phyloP scores from a whole-genome alignment of 371 early-diverging fungal genomes.

The Lichtheimia ornata region DNA sequence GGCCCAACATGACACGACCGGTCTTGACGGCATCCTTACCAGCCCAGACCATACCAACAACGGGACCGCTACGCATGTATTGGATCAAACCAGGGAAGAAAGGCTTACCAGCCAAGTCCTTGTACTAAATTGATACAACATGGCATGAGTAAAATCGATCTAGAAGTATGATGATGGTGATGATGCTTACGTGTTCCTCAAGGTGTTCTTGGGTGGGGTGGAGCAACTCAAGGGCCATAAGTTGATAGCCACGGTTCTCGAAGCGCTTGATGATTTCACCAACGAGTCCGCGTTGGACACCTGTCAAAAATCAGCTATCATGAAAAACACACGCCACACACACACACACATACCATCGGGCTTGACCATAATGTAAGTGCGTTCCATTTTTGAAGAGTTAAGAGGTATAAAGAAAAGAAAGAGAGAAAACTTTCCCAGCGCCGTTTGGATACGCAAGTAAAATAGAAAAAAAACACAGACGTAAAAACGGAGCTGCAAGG shows the following conservation, averaged over 20 bases:
- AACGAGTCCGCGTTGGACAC: conserved; percentile 93
- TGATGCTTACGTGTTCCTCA: conserved; percentile 83
- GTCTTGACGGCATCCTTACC: conserved; percentile 97
- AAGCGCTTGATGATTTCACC: conserved; percentile 97
- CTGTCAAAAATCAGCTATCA: conserved; percentile 19
- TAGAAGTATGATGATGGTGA: too few species aligned
- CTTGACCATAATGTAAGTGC: conserved; percentile 84
- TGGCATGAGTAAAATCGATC: background rate
- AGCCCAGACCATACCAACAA: conserved; percentile 94
- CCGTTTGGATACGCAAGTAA: background rate
- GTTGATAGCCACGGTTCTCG: conserved; percentile 86
- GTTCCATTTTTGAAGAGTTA: conserved; percentile 58
- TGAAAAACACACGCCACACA: background rate
- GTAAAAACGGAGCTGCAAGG: background rate
- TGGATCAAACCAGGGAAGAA: conserved; percentile 96
- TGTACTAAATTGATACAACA: conserved; percentile 60
- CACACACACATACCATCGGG: conserved; percentile 45
- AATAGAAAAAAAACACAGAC: background rate
- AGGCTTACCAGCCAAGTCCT: conserved; percentile 88
- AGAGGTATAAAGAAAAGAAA: conserved; percentile 24
- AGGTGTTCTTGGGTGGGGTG: conserved; percentile 79
- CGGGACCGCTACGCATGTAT: conserved; percentile 89
- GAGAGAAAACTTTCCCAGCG: conserved; percentile 16
- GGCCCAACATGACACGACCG: conserved; percentile 97
- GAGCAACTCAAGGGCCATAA: conserved; percentile 84